phyloP scores from a whole-genome alignment of 345 rosid species.

The Firmiana major region DNA sequence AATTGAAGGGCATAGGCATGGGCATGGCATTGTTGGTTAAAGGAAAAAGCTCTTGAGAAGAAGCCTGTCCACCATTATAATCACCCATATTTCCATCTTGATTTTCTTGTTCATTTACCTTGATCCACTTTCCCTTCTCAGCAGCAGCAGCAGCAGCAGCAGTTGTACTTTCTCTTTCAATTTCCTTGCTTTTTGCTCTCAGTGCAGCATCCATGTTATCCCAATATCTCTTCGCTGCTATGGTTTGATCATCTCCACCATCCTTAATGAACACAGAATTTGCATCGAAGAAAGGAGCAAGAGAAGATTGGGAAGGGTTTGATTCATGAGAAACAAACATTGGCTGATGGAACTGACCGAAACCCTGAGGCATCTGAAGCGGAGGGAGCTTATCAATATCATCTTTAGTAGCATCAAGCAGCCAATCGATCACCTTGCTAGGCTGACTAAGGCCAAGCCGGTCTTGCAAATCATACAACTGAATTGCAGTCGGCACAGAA shows the following conservation, averaged over 20 bases:
- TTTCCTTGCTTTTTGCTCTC: conserved; percentile 39
- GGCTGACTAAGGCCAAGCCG: conserved; percentile 83
- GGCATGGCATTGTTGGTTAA: conserved; percentile 1
- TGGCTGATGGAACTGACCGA: conserved; percentile 67
- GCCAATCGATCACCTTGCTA: conserved; percentile 92
- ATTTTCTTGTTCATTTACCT: conserved; percentile 31
- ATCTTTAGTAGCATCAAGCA: conserved; percentile 63
- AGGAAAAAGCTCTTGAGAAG: conserved; percentile 49
- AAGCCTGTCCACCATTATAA: conserved; percentile 23
- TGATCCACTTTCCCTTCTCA: conserved; percentile 72
- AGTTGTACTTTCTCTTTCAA: conserved; percentile 24
- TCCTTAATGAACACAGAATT: conserved; percentile 23
- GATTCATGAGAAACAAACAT: conserved; percentile 26
- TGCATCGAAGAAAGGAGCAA: conserved; percentile 33
- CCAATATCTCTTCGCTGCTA: conserved; percentile 30
- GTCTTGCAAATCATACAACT: conserved; percentile 87
- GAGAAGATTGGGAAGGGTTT: conserved; percentile 15
- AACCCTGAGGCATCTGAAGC: conserved; percentile 67
- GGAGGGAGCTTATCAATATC: conserved; percentile 94
- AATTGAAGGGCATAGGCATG: conserved; percentile 32
- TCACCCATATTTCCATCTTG: conserved; percentile 32
- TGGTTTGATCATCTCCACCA: conserved; percentile 8
- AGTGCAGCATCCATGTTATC: conserved; percentile 39
- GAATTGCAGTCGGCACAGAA: conserved; percentile 92
- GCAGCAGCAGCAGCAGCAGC: neutral